These are phyloP conservation scores for Neurospora sp. DNA, from an alignment of 495 filamentous ascomycete species.

Conservation along the genomic window DNA sequence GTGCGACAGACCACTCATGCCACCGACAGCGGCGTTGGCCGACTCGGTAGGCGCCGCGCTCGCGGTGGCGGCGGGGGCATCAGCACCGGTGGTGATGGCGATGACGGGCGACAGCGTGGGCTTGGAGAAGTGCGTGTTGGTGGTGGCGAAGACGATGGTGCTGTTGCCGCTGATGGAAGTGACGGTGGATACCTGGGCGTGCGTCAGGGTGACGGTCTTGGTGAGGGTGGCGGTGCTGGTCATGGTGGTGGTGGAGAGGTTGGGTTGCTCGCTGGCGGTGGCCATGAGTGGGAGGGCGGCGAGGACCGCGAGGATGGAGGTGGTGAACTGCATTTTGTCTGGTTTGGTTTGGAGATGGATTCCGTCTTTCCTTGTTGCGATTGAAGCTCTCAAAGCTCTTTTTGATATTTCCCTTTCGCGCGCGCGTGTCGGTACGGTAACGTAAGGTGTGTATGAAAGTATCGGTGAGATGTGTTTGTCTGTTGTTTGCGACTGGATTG, in stretches of 20 bases:
- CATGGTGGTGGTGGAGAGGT: conserved; percentile 27
- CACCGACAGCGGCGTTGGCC: conserved; percentile 23
- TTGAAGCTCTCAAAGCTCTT: background rate
- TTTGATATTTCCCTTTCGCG: background rate
- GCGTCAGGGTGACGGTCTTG: conserved; percentile 39
- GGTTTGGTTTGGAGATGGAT: background rate
- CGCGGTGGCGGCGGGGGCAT: conserved; percentile 15
- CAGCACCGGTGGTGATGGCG: conserved; percentile 14
- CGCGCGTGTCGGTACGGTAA: background rate
- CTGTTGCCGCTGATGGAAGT: conserved; percentile 15
- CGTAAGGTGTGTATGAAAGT: background rate
- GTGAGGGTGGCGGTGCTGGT: conserved; percentile 43
- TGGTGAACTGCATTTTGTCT: background rate
- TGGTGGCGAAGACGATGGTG: conserved; percentile 13
- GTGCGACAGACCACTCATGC: conserved; percentile 25
- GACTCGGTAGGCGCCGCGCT: conserved; percentile 12
- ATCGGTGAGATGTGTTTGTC: conserved; percentile 22
- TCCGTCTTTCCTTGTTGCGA: background rate
- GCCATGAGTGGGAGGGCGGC: conserved; percentile 28
- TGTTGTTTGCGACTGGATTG: conserved; percentile 5
- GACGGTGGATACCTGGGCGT: conserved; percentile 22
- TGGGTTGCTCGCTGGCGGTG: conserved; percentile 19
- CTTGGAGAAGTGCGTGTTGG: conserved; percentile 6
- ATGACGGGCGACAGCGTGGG: conserved; percentile 8
- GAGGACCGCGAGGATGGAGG: conserved; percentile 25